A percentile compares a stretch with the other conserved stretches of the same genome.
phyloP scores from a whole-genome alignment of 2,329 filamentous ascomycete species.

The Magnaporthiopsis rhizophila region DNA sequence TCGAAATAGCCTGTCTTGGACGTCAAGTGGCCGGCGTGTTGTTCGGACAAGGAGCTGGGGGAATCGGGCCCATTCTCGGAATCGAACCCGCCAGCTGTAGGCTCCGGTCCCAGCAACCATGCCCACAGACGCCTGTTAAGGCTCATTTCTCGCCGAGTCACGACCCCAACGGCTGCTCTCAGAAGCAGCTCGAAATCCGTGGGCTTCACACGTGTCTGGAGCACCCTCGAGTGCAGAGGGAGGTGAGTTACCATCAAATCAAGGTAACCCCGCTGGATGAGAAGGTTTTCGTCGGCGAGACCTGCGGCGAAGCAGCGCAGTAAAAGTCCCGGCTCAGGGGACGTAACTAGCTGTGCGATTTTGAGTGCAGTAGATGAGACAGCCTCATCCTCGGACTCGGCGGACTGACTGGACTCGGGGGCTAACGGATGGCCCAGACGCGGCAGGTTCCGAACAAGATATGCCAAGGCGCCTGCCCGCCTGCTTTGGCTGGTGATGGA shows the following conservation, averaged over 20 bases:
- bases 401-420: slow-evolving; percentile 19
- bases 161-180: slow-evolving; percentile 76
- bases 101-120: slow-evolving; percentile 83
- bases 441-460: slow-evolving; percentile 71
- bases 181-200: slow-evolving; percentile 77
- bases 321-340: slow-evolving; percentile 84
- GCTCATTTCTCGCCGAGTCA: slow-evolving; percentile 90
- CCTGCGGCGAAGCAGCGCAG: slow-evolving; percentile 89
- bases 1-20: slow-evolving; percentile 76
- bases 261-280: slow-evolving; percentile 90
- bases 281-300: slow-evolving; percentile 74
- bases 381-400: background rate
- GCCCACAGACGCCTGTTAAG: slow-evolving; percentile 91
- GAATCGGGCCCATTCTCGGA: slow-evolving; percentile 30
- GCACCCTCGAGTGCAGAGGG: slow-evolving; percentile 71
- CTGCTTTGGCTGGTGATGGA: slow-evolving; percentile 83
- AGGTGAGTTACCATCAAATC: slow-evolving; percentile 87
- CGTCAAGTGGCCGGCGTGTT: slow-evolving; percentile 33
- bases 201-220: slow-evolving; percentile 65
- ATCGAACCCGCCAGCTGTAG: slow-evolving; percentile 17
- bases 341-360: slow-evolving; percentile 60
- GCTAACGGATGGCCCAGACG: slow-evolving; percentile 45
- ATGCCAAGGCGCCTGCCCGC: slow-evolving; percentile 80
- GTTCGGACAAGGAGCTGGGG: slow-evolving; percentile 32
- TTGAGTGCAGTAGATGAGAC: slow-evolving; percentile 29